phyloP scores from a whole-genome alignment of 2,329 filamentous ascomycete species.

The Monilinia aucupariae region DNA sequence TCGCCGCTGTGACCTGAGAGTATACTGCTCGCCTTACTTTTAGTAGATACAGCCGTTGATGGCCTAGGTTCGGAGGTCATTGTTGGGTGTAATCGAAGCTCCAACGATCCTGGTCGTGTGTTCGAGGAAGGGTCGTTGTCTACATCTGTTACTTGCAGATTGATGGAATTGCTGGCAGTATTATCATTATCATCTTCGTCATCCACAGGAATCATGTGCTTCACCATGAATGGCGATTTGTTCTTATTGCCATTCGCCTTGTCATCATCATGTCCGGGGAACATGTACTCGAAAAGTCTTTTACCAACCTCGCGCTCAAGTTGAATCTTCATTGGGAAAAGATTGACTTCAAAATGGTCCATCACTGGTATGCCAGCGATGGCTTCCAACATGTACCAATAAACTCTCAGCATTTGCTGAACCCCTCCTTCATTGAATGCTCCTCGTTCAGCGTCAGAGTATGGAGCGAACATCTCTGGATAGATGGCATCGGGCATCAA shows the following conservation, averaged over 20 bases:
- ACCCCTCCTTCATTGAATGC: conserved; percentile 51
- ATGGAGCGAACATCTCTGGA: conserved; percentile 91
- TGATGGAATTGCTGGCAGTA: conserved; percentile 28
- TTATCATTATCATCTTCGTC: conserved; percentile 35
- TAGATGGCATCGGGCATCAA: conserved; percentile 86
- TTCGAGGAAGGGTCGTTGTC: conserved; percentile 50
- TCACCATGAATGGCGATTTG: conserved; percentile 57
- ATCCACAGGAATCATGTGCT: conserved; percentile 42
- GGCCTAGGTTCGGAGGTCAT: conserved; percentile 51
- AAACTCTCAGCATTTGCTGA: conserved; percentile 83
- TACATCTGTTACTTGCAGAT: conserved; percentile 25
- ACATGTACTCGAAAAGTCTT: conserved; percentile 94
- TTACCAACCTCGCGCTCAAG: conserved; percentile 89
- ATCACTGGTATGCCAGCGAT: conserved; percentile 97
- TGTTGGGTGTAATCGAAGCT: conserved; percentile 78
- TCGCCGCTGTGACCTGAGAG: conserved; percentile 31
- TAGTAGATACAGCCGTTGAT: conserved; percentile 23
- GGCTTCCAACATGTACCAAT: conserved; percentile 97
- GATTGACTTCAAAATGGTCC: conserved; percentile 90
- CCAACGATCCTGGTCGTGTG: conserved; percentile 67
- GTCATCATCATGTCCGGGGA: conserved; percentile 63
- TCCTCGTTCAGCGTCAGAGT: conserved; percentile 61
- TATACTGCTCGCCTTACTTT: conserved; percentile 27
- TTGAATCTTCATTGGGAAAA: conserved; percentile 91
- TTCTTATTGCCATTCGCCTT: conserved; percentile 42